phyloP scores from a whole-genome alignment of 805 yeast species.

The Candida vaughaniae region DNA sequence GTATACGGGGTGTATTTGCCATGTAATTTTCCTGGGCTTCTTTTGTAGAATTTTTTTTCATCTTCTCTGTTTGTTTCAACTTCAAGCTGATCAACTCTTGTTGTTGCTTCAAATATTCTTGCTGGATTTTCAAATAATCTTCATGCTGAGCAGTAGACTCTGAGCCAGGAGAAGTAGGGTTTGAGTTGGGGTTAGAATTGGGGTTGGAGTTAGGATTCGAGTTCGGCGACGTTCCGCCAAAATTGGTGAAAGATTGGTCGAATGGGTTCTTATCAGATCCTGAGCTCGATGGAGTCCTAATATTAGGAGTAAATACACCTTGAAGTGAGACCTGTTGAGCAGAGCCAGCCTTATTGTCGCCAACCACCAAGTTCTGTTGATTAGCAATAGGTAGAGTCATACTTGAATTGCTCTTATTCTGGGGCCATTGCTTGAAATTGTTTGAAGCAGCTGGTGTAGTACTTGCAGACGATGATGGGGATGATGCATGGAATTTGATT shows the following conservation, averaged over 20 bases:
- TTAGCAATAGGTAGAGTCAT: neutral
- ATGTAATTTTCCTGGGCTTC: no score
- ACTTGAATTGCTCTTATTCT: neutral
- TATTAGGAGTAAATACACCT: constrained; percentile 39
- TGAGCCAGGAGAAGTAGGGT: constrained; percentile 11
- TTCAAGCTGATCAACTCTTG: constrained; percentile 25
- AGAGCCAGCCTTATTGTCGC: neutral
- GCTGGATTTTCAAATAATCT: constrained; percentile 35
- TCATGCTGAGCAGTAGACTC: constrained; percentile 24
- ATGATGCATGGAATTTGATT: neutral
- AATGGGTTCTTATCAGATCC: constrained; percentile 37
- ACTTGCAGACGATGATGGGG: neutral
- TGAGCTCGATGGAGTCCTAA: constrained; percentile 31
- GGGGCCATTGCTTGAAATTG: neutral
- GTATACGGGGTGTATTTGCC: no score
- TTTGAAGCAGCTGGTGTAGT: neutral
- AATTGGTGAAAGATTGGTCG: constrained; percentile 20
- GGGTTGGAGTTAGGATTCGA: constrained; percentile 7
- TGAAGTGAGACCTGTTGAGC: constrained; percentile 18
- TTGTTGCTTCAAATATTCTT: constrained; percentile 37
- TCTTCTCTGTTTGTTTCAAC: constrained; percentile 2
- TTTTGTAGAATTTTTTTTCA: no score
- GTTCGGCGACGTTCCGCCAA: constrained; percentile 1
- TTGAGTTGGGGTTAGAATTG: neutral
- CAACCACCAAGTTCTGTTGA: neutral